These are phyloP conservation scores for Calonectria pseudoturangicola DNA, from an alignment of 2,329 filamentous ascomycete genomes.

Conservation along the genomic window DNA sequence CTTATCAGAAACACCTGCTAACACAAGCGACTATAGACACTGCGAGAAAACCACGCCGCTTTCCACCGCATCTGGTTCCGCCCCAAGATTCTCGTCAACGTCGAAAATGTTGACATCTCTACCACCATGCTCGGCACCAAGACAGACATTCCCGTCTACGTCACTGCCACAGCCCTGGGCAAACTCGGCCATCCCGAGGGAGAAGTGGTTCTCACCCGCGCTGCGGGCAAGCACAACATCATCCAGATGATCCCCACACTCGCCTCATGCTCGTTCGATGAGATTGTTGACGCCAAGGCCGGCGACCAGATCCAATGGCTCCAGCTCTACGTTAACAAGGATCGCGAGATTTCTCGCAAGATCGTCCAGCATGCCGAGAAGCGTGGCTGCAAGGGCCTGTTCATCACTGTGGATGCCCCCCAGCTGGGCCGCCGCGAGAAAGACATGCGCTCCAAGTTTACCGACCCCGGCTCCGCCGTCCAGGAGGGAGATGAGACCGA, in stretches of 20 bases:
- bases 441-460: conserved; percentile 96
- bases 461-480: conserved; percentile 87
- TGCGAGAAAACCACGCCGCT: conserved; percentile 95
- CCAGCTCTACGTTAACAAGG: conserved; percentile 97
- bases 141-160: conserved; percentile 92
- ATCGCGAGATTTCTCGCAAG: conserved; percentile 90
- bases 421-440: conserved; percentile 97
- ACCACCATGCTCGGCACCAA: conserved; percentile 96
- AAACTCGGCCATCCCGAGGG: conserved; percentile 96
- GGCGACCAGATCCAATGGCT: conserved; percentile 95
- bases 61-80: conserved; percentile 99
- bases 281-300: conserved; percentile 89
- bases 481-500: conserved; percentile 87
- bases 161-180: conserved; percentile 95
- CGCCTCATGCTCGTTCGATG: conserved; percentile 97
- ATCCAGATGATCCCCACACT: conserved; percentile 99
- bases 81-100: conserved; percentile 90
- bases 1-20: not conserved
- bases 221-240: conserved; percentile 89
- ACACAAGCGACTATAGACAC: conserved; percentile 73
- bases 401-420: conserved; percentile 98
- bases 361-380: conserved; percentile 95
- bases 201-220: conserved; percentile 91
- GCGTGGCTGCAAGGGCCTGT: conserved; percentile 94
- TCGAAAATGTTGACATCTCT: conserved; percentile 88